phyloP scores from a whole-genome alignment of 805 yeast genomes.

The Sungouiella blattae region DNA sequence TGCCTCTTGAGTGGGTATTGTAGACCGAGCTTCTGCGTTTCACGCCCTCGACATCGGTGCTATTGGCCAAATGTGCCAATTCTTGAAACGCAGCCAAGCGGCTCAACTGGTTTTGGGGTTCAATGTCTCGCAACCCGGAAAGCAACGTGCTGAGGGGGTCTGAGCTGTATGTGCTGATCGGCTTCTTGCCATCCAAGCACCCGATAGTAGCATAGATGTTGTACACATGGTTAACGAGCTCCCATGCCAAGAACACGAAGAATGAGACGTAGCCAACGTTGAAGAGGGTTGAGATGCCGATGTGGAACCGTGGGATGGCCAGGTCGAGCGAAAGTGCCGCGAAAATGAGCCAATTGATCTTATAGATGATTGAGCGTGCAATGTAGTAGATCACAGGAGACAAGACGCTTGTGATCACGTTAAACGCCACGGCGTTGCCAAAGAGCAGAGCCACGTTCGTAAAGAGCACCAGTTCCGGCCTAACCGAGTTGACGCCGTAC shows the following conservation, averaged over 20 bases:
- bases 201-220: slow-evolving; percentile 69
- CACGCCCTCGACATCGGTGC: slow-evolving; percentile 31
- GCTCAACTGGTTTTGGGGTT: slow-evolving; percentile 25
- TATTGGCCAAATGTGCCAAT: slow-evolving; percentile 58
- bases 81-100: slow-evolving; percentile 74
- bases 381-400: slow-evolving; percentile 40
- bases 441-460: slow-evolving; percentile 26
- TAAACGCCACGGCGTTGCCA: slow-evolving; percentile 36
- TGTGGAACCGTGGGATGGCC: slow-evolving; percentile 32
- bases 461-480: slow-evolving; percentile 35
- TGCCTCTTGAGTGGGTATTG: slow-evolving; percentile 43
- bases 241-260: slow-evolving; percentile 46
- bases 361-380: slow-evolving; percentile 43
- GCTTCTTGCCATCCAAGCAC: slow-evolving; percentile 62
- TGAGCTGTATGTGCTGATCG: slow-evolving; percentile 55
- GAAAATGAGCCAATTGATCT: slow-evolving; percentile 25
- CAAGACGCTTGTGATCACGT: slow-evolving; percentile 22
- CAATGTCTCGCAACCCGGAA: slow-evolving; percentile 58
- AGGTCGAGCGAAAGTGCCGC: slow-evolving; percentile 34
- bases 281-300: slow-evolving; percentile 18
- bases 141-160: slow-evolving; percentile 63
- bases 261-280: slow-evolving; percentile 31
- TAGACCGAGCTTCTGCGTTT: slow-evolving; percentile 54
- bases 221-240: slow-evolving; percentile 53
- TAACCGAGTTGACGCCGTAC: slow-evolving; percentile 32